These are phyloP conservation scores for Dactylonectria macrodidyma DNA, from an alignment of 2,329 filamentous ascomycete genomes.

Conservation along the genomic window DNA sequence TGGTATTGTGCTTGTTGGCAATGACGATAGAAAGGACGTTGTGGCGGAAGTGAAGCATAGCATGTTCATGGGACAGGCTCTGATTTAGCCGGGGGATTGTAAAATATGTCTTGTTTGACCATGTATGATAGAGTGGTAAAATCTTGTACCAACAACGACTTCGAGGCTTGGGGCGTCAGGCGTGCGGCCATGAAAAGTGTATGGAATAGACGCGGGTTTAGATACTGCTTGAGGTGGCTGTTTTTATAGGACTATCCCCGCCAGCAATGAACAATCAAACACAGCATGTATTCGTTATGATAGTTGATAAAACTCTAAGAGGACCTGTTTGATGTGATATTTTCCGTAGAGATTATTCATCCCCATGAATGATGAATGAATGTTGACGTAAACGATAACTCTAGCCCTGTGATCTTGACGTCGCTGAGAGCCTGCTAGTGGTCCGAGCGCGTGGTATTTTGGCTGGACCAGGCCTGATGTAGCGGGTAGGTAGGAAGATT, in stretches of 20 bases:
- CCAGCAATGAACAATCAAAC: conserved; percentile 7
- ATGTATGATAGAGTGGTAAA: conserved; percentile 42
- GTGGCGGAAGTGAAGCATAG: conserved; percentile 93
- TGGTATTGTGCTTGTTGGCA: conserved; percentile 91
- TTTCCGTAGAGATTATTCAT: neutral
- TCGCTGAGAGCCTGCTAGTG: conserved; percentile 15
- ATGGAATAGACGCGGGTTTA: conserved; percentile 8
- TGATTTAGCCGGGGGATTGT: conserved; percentile 68
- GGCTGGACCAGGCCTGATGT: conserved; percentile 28
- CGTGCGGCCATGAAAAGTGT: conserved; percentile 15
- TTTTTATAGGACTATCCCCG: conserved; percentile 33
- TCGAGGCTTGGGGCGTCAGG: conserved; percentile 20
- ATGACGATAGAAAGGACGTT: conserved; percentile 89
- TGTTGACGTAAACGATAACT: neutral
- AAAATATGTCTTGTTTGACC: conserved; percentile 9
- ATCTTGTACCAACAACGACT: conserved; percentile 34
- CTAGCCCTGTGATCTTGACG: neutral
- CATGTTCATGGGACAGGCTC: conserved; percentile 85
- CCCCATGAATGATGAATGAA: neutral
- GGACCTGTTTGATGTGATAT: neutral
- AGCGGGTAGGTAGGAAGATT: conserved; percentile 19
- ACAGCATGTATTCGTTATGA: neutral
- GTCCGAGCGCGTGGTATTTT: conserved; percentile 41
- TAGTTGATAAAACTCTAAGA: neutral
- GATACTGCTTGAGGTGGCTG: conserved; percentile 22